Evolutionary conservation across 768 basidiomycete species (phyloP).

Genomic region (Leucocoprinus leucothites): DNA sequence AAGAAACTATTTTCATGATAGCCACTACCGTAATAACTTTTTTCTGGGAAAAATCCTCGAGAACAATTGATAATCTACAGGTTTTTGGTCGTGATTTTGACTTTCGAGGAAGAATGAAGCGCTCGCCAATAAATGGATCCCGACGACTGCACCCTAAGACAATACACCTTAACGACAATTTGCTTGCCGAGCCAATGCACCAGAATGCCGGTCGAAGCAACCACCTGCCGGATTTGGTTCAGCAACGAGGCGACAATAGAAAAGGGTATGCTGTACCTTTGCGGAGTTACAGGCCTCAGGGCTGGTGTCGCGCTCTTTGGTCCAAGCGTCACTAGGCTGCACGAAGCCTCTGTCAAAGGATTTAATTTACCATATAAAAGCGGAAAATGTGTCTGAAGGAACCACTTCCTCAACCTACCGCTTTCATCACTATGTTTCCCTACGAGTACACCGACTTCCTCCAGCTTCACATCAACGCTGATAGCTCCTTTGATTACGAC

Average conservation of each 20-base stretch:
- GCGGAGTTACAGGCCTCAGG: conserved; percentile 12
- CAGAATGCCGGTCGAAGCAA: conserved; percentile 2
- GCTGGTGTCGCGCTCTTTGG: conserved; percentile 12
- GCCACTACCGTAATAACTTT: neutral
- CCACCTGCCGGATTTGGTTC: conserved; percentile 7
- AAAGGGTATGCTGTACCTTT: conserved; percentile 14
- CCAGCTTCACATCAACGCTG: conserved; percentile 7
- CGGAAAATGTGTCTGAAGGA: conserved; percentile 4
- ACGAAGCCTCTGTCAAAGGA: conserved; percentile 9
- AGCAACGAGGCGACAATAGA: conserved; percentile 24
- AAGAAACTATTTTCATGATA: neutral
- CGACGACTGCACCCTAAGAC: neutral
- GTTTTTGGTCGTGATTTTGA: neutral
- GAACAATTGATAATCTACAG: neutral
- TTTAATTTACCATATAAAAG: conserved; percentile 11
- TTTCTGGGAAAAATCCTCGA: neutral
- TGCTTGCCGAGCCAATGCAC: neutral
- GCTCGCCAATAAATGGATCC: neutral
- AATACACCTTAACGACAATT: neutral
- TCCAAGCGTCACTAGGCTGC: conserved; percentile 9
- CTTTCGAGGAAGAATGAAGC: conserved; percentile 1
- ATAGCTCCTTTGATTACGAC: conserved; percentile 8
- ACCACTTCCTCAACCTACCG: neutral
- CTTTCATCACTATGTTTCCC: conserved; percentile 1
- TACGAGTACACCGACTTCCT: conserved; percentile 8